These are phyloP conservation scores for Hericium coralloides DNA, from an alignment of 768 basidiomycete species.

Conservation along the genomic window DNA sequence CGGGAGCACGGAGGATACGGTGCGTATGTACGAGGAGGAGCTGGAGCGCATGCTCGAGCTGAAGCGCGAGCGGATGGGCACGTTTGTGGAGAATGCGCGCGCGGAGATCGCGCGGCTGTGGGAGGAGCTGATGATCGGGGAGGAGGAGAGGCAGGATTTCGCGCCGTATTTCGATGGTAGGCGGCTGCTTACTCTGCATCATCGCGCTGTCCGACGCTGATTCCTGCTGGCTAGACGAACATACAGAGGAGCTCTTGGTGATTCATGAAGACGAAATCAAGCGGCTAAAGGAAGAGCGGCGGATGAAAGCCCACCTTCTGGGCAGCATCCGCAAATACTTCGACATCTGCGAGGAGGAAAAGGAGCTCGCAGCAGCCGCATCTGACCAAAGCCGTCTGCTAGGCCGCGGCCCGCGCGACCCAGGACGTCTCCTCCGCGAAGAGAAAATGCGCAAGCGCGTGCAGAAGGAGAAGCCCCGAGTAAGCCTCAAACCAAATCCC, in stretches of 20 bases:
- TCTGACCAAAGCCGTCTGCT: constrained; percentile 75
- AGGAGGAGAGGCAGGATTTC: constrained; percentile 75
- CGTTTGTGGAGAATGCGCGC: constrained; percentile 76
- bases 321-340: constrained; percentile 80
- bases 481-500: constrained; percentile 28
- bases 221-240: constrained; percentile 50
- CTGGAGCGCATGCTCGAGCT: constrained; percentile 84
- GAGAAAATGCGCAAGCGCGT: constrained; percentile 98
- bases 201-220: not conserved
- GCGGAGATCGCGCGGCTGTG: constrained; percentile 74
- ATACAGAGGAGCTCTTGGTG: constrained; percentile 78
- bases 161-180: constrained; percentile 76
- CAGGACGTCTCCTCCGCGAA: constrained; percentile 80
- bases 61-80: constrained; percentile 79
- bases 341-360: constrained; percentile 83
- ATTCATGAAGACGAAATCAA: constrained; percentile 83
- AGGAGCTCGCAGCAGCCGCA: constrained; percentile 74
- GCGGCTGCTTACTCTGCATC: constrained; percentile 12
- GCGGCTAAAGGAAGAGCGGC: constrained; percentile 74
- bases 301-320: constrained; percentile 68
- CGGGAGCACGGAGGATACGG: constrained; percentile 70
- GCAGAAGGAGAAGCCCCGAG: constrained; percentile 85
- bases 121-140: constrained; percentile 81
- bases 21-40: constrained; percentile 83
- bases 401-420: constrained; percentile 74